A percentile compares a stretch with the other conserved stretches of the same genome.
phyloP scores from a whole-genome alignment of 768 basidiomycete species.

The Russula lepida region DNA sequence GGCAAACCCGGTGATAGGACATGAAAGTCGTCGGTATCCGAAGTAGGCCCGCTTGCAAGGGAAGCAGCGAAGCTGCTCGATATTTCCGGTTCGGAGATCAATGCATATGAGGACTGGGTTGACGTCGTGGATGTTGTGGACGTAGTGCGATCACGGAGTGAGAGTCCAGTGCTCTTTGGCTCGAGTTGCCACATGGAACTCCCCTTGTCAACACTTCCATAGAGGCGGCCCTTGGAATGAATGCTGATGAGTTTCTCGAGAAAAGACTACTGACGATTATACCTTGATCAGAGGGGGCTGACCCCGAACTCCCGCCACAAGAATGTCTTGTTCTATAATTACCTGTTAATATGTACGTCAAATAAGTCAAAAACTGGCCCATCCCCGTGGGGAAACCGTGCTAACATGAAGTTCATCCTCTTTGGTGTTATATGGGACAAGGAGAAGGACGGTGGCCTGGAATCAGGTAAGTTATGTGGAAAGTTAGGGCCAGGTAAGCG shows the following conservation, averaged over 20 bases:
- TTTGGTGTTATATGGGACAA: slow-evolving; percentile 62
- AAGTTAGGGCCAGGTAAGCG: slow-evolving; percentile 2
- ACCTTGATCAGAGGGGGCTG: slow-evolving; percentile 70
- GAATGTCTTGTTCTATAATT: slow-evolving; percentile 58
- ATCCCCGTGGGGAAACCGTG: background rate
- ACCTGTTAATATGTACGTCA: slow-evolving; percentile 38
- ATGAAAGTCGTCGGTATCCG: slow-evolving; percentile 59
- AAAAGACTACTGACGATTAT: slow-evolving; percentile 18
- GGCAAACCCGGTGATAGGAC: slow-evolving; percentile 49
- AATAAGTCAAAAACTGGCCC: background rate
- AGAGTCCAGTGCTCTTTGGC: slow-evolving; percentile 45
- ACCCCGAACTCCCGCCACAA: slow-evolving; percentile 66
- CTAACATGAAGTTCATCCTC: slow-evolving; percentile 58
- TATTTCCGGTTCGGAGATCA: slow-evolving; percentile 78
- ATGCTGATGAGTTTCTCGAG: background rate
- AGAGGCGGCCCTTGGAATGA: slow-evolving; percentile 56
- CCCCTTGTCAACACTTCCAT: slow-evolving; percentile 55
- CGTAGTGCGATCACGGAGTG: slow-evolving; percentile 61
- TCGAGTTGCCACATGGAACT: slow-evolving; percentile 78
- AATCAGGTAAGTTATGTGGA: slow-evolving; percentile 21
- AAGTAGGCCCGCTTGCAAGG: slow-evolving; percentile 62
- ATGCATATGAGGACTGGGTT: slow-evolving; percentile 72
- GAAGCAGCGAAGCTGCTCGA: slow-evolving; percentile 81
- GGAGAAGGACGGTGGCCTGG: slow-evolving; percentile 68
- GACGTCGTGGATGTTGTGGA: slow-evolving; percentile 69